Percentiles rank a stretch among this genome's conserved stretches.
These are phyloP conservation scores for Hyphopichia buzzinii DNA, from an alignment of 1,139 yeast species.

Conservation along the genomic window DNA sequence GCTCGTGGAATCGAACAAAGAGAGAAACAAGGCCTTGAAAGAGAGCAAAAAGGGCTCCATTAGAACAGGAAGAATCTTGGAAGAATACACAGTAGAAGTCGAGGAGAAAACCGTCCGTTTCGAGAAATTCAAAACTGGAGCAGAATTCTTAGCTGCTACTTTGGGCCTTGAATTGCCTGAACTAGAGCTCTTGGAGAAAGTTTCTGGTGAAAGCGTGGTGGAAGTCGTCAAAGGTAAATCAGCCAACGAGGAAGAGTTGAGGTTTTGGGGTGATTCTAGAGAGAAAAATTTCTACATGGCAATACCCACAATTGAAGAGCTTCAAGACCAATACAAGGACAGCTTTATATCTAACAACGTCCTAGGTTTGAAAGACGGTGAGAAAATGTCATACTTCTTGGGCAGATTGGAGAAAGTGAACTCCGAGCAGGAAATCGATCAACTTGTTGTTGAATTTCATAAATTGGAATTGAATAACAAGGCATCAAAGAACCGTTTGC, in stretches of 20 bases:
- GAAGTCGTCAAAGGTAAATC: conserved; percentile 23
- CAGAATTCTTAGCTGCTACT: conserved; percentile 45
- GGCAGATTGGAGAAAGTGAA: conserved; percentile 42
- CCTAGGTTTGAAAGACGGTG: conserved; percentile 29
- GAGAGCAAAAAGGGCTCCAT: conserved; percentile 56
- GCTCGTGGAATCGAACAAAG: conserved; percentile 32
- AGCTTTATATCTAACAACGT: conserved; percentile 2
- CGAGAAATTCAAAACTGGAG: conserved; percentile 45
- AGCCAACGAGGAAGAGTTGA: conserved; percentile 30
- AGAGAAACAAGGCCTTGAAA: conserved; percentile 31
- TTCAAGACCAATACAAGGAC: conserved; percentile 25
- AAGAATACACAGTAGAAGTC: conserved; percentile 46
- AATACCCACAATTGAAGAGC: conserved; percentile 25
- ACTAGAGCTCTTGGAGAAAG: conserved; percentile 18
- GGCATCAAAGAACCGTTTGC: conserved; percentile 65
- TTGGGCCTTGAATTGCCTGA: conserved; percentile 33
- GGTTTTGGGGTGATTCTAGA: conserved; percentile 68
- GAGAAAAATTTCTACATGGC: conserved; percentile 58
- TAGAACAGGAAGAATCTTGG: conserved; percentile 63
- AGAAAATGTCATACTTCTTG: conserved; percentile 44
- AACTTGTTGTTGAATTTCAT: conserved; percentile 57
- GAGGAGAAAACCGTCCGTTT: conserved; percentile 36
- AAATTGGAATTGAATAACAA: conserved; percentile 56
- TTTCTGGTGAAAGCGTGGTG: conserved; percentile 17
- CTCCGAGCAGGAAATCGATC: conserved; percentile 54